phyloP scores from a whole-genome alignment of 2,329 filamentous ascomycete species.

The Penicillium polonicum region DNA sequence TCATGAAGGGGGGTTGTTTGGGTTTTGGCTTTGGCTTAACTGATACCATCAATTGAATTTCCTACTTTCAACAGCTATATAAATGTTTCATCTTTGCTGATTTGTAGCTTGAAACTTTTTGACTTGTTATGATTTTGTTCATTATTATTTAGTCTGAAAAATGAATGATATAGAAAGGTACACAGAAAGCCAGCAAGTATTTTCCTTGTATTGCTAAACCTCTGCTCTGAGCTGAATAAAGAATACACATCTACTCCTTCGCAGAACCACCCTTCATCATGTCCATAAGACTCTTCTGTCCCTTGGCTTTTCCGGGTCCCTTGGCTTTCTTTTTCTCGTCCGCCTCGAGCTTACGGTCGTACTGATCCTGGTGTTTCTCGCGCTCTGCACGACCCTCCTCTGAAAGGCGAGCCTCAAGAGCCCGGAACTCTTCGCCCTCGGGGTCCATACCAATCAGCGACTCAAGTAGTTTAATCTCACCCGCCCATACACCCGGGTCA shows the following conservation, averaged over 20 bases:
- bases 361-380: conserved; percentile 72
- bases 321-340: conserved; percentile 51
- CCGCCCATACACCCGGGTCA: conserved; percentile 82
- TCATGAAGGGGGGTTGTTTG: conserved; percentile 18
- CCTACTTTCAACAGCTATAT: conserved; percentile 1
- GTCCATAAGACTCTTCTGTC: conserved; percentile 36
- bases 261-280: conserved; percentile 32
- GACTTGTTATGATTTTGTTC: not conserved
- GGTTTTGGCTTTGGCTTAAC: conserved; percentile 19
- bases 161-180: not conserved
- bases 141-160: not conserved
- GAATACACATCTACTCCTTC: conserved; percentile 1
- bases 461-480: conserved; percentile 93
- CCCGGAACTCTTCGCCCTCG: conserved; percentile 69
- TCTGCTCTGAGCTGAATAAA: not conserved
- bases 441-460: conserved; percentile 79
- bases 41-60: conserved; percentile 26
- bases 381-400: conserved; percentile 69
- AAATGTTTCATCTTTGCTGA: not conserved
- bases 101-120: not conserved
- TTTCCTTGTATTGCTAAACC: not conserved
- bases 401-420: conserved; percentile 64
- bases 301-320: conserved; percentile 39
- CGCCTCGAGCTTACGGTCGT: conserved; percentile 69
- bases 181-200: not conserved